These are phyloP conservation scores for Pythium angustatum DNA, from an alignment of 352 stramenopile genomes.

Conservation along the genomic window DNA sequence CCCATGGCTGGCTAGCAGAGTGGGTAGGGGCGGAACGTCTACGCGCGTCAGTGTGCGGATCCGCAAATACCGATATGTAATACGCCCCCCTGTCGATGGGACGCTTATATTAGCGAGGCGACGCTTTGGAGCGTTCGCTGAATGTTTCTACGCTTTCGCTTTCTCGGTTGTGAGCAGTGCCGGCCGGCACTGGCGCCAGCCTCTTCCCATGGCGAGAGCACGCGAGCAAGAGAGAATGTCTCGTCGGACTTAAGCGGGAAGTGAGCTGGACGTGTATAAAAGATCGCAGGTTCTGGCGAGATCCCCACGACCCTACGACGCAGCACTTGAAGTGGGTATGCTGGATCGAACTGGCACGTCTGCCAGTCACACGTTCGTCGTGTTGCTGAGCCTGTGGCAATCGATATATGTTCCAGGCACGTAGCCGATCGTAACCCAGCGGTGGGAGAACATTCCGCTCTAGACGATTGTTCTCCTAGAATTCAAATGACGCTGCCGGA, in stretches of 20 bases:
- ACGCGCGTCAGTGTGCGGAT: too few relatives aligned
- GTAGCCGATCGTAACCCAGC: neutral
- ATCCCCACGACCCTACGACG: constrained; percentile 14
- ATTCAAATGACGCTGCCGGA: neutral
- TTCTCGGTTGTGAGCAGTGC: constrained; percentile 1
- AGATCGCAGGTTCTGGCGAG: constrained; percentile 3
- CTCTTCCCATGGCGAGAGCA: constrained; percentile 14
- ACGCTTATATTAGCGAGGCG: too few relatives aligned
- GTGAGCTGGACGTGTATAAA: constrained; percentile 19
- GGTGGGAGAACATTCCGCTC: constrained; percentile 20
- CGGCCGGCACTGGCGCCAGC: too few relatives aligned
- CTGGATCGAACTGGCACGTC: neutral
- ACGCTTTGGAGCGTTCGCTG: constrained; percentile 15
- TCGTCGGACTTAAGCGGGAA: too few relatives aligned
- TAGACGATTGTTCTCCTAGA: neutral
- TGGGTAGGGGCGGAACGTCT: too few relatives aligned
- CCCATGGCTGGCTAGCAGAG: constrained; percentile 3
- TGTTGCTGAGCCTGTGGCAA: constrained; percentile 16
- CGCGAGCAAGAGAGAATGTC: neutral
- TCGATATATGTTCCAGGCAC: constrained; percentile 19
- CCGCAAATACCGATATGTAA: neutral
- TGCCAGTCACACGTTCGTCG: constrained; percentile 16
- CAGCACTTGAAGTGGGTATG: constrained; percentile 19
- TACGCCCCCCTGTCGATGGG: too few relatives aligned
- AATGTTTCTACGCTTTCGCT: constrained; percentile 22